Evolutionary conservation across 352 stramenopile species (phyloP).

Genomic region (Phytophthora cryptogea): DNA sequence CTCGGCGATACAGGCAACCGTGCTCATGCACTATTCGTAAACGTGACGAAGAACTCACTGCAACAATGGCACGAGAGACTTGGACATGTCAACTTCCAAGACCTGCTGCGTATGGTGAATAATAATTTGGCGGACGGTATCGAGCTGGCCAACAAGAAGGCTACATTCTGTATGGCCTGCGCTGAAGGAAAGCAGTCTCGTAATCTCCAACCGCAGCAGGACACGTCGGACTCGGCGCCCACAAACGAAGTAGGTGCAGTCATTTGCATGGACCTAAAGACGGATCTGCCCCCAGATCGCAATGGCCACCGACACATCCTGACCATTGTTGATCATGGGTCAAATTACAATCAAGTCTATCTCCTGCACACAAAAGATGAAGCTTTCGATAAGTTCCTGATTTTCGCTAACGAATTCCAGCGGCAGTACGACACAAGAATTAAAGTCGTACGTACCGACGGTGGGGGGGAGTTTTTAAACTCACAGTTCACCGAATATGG

Average conservation of each 20-base stretch:
- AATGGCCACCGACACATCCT: conserved; percentile 11
- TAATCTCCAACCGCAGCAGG: too few relatives aligned
- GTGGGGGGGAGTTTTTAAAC: conserved; percentile 3
- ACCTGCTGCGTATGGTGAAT: conserved; percentile 1
- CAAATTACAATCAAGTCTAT: conserved; percentile 18
- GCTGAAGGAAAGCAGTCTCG: conserved; percentile 9
- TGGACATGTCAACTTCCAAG: conserved; percentile 1
- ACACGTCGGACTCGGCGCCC: conserved; percentile 8
- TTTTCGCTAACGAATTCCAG: conserved; percentile 10
- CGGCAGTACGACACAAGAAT: conserved; percentile 2
- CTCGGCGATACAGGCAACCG: background rate
- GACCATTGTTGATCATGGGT: conserved; percentile 15
- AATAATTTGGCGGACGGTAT: background rate
- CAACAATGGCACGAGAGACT: conserved; percentile 4
- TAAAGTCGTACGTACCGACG: conserved; percentile 4
- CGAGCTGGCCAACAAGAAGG: background rate
- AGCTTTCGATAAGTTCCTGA: conserved; percentile 6
- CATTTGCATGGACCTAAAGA: conserved; percentile 18
- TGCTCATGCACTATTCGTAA: background rate
- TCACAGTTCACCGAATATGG: background rate
- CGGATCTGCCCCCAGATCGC: conserved; percentile 1
- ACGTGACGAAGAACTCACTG: background rate
- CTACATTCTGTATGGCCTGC: conserved; percentile 9
- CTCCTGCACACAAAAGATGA: conserved; percentile 16
- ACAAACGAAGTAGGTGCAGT: conserved; percentile 14